phyloP scores from a whole-genome alignment of 805 yeast genomes.

The Ogataea pilisensis region DNA sequence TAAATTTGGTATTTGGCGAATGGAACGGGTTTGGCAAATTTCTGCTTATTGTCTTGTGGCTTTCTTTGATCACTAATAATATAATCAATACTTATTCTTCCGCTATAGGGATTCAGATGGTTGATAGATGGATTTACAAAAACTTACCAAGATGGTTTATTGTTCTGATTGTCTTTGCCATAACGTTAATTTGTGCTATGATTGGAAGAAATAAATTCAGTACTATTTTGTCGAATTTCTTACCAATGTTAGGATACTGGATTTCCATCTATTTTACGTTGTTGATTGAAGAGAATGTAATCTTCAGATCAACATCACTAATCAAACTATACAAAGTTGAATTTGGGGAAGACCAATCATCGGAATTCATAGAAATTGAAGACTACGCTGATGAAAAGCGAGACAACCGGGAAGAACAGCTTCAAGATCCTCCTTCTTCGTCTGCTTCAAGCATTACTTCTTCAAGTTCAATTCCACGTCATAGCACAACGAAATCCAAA shows the following conservation, averaged over 20 bases:
- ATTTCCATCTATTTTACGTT: conserved; percentile 74
- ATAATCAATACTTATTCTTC: conserved; percentile 78
- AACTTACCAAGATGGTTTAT: conserved; percentile 76
- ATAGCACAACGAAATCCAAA: conserved; percentile 11
- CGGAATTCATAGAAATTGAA: neutral
- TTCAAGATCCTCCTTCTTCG: neutral
- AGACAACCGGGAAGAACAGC: too few species aligned
- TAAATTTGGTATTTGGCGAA: conserved; percentile 57
- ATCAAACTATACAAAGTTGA: conserved; percentile 39
- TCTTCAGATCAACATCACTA: conserved; percentile 55
- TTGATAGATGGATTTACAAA: conserved; percentile 46
- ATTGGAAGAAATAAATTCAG: conserved; percentile 74
- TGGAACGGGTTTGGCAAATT: conserved; percentile 82
- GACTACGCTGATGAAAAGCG: neutral
- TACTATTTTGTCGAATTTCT: conserved; percentile 69
- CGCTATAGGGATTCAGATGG: conserved; percentile 71
- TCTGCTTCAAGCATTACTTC: neutral
- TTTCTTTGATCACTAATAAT: conserved; percentile 78
- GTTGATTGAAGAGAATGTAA: conserved; percentile 63
- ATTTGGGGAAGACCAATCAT: conserved; percentile 21
- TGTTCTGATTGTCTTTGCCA: conserved; percentile 56
- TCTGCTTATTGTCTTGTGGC: conserved; percentile 60
- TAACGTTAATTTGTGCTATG: conserved; percentile 66
- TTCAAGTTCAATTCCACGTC: conserved; percentile 11
- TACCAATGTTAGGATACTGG: conserved; percentile 94